Evolutionary conservation across 805 yeast genomes (phyloP).

Genomic region (Saccharomycopsis sp.): DNA sequence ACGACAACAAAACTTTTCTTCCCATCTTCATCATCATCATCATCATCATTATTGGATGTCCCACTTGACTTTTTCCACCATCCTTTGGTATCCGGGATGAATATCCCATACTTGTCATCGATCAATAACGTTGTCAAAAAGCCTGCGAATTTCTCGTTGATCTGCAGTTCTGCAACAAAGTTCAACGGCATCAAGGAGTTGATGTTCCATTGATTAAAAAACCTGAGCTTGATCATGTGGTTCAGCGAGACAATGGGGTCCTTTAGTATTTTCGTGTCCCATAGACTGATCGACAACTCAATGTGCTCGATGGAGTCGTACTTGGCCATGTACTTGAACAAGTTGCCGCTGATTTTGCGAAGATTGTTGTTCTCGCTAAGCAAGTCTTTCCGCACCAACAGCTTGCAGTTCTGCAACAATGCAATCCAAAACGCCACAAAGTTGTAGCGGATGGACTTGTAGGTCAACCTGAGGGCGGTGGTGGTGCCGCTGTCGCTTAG

Average conservation of each 20-base stretch:
- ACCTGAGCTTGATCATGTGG: slow-evolving; percentile 48
- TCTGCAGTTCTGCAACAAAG: slow-evolving; percentile 29
- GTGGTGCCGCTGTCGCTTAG: slow-evolving; percentile 27
- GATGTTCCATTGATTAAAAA: slow-evolving; percentile 71
- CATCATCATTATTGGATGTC: no score
- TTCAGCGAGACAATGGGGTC: slow-evolving; percentile 57
- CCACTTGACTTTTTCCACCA: slow-evolving; percentile 40
- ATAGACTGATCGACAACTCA: slow-evolving; percentile 33
- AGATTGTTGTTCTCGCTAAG: slow-evolving; percentile 33
- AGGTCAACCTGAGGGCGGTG: slow-evolving; percentile 29
- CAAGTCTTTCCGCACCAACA: slow-evolving; percentile 56
- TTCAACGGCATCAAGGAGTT: slow-evolving; percentile 48
- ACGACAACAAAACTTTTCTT: slow-evolving; percentile 27
- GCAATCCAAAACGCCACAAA: slow-evolving; percentile 56
- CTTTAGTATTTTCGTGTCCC: slow-evolving; percentile 42
- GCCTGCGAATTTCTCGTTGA: slow-evolving; percentile 33
- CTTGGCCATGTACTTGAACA: slow-evolving; percentile 55
- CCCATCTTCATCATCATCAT: no score
- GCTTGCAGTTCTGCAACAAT: slow-evolving; percentile 40
- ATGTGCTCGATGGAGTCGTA: slow-evolving; percentile 43
- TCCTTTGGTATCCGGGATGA: slow-evolving; percentile 37
- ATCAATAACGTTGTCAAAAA: slow-evolving; percentile 44
- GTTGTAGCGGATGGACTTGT: slow-evolving; percentile 44
- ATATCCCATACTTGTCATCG: slow-evolving; percentile 40
- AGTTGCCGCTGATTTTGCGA: slow-evolving; percentile 49